Percentiles rank a stretch among this genome's conserved stretches.
These are phyloP conservation scores for Ulvella scutata DNA, from an alignment of 139 green algal species.

Conservation along the genomic window DNA sequence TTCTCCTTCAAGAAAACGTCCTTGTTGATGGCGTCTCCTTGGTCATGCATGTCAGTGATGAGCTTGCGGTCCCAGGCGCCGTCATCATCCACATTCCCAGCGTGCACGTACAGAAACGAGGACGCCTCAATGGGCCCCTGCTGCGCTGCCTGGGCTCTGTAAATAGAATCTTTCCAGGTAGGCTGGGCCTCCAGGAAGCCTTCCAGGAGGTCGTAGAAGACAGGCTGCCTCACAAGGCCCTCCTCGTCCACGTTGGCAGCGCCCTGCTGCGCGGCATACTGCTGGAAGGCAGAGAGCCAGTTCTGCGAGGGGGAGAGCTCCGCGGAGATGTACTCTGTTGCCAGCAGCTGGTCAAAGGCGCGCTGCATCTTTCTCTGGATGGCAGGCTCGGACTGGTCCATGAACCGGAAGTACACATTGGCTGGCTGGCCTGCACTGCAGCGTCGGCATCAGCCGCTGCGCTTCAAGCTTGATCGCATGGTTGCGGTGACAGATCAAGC, in stretches of 20 bases:
- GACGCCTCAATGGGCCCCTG: slow-evolving; percentile 1
- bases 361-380: slow-evolving; percentile 14
- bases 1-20: background rate
- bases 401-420: slow-evolving; percentile 11
- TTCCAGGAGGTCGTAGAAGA: background rate
- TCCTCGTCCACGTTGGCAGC: background rate
- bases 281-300: background rate
- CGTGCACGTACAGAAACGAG: slow-evolving; percentile 5
- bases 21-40: slow-evolving; percentile 1
- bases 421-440: too few species aligned
- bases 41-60: background rate
- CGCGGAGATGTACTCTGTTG: slow-evolving; percentile 10
- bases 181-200: background rate
- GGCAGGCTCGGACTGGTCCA: slow-evolving; percentile 7
- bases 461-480: too few species aligned
- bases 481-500: too few species aligned
- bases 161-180: background rate
- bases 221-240: background rate
- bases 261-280: too few species aligned
- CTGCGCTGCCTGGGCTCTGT: background rate
- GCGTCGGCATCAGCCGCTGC: too few species aligned
- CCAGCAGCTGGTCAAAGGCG: slow-evolving; percentile 1
- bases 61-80: background rate
- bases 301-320: slow-evolving; percentile 6
- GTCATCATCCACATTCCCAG: background rate